These are phyloP conservation scores for Clonostachys sp. DNA, from an alignment of 2,329 filamentous ascomycete genomes.

Conservation along the genomic window DNA sequence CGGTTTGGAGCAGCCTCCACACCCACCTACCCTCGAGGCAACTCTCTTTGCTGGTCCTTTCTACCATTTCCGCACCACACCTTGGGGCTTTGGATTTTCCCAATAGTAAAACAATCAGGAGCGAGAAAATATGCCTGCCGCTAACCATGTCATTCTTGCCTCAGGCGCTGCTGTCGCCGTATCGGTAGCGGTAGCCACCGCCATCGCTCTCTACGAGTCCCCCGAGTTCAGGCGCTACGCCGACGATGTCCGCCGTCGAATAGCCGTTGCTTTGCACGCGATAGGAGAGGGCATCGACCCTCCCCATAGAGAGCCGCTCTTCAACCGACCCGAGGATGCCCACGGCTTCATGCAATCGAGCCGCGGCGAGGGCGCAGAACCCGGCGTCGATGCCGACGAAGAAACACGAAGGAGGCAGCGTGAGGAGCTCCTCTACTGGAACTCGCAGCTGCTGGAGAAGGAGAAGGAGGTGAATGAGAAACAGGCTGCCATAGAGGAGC, in stretches of 20 bases:
- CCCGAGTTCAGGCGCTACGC: constrained; percentile 59
- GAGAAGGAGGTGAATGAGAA: constrained; percentile 18
- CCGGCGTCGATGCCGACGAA: constrained; percentile 57
- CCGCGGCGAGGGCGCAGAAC: constrained; percentile 30
- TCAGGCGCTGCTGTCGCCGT: constrained; percentile 56
- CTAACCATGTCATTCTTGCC: constrained; percentile 49
- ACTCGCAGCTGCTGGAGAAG: constrained; percentile 47
- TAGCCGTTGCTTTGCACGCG: constrained; percentile 55
- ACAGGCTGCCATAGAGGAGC: background rate
- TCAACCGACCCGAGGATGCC: constrained; percentile 63
- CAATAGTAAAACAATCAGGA: no score
- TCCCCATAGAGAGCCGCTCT: constrained; percentile 44
- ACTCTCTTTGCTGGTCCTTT: background rate
- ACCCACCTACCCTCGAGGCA: no score
- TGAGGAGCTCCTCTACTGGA: constrained; percentile 64
- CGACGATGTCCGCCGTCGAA: constrained; percentile 55
- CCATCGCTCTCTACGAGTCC: constrained; percentile 59
- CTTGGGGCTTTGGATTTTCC: background rate
- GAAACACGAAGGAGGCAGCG: constrained; percentile 56
- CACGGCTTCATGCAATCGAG: constrained; percentile 56
- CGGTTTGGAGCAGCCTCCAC: no score
- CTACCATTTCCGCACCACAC: background rate
- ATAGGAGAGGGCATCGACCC: constrained; percentile 54
- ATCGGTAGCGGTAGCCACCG: constrained; percentile 51
- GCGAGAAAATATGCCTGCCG: constrained; percentile 38